phyloP scores from a whole-genome alignment of 192 early-diverging fungal species.

The Irineochytrium annulatum region DNA sequence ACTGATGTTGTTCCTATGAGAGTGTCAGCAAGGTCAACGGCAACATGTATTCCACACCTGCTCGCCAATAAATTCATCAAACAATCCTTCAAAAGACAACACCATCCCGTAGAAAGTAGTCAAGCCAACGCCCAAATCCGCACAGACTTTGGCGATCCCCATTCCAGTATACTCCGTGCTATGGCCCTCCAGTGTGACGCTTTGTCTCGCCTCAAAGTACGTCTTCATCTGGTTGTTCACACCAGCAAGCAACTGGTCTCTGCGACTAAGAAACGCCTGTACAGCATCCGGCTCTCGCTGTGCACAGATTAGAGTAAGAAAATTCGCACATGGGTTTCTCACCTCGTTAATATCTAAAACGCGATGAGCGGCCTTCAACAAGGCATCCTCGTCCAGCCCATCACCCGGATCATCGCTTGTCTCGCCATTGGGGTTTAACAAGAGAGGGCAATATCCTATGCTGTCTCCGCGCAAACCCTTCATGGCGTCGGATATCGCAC shows the following conservation, averaged over 20 bases:
- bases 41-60: slow-evolving; percentile 13
- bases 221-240: slow-evolving; percentile 26
- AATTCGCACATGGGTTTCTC: neutral
- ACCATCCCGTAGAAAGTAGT: slow-evolving; percentile 31
- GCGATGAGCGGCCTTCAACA: slow-evolving; percentile 7
- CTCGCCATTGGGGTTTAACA: slow-evolving; percentile 3
- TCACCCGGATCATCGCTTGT: neutral
- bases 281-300: slow-evolving; percentile 18
- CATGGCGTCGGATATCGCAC: slow-evolving; percentile 1
- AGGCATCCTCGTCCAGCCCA: slow-evolving; percentile 8
- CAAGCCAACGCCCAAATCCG: slow-evolving; percentile 15
- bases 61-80: slow-evolving; percentile 26
- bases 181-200: slow-evolving; percentile 3
- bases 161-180: neutral
- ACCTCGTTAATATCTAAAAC: slow-evolving; percentile 4
- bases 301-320: neutral
- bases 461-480: slow-evolving; percentile 2
- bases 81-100: slow-evolving; percentile 25
- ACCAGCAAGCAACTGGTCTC: slow-evolving; percentile 22
- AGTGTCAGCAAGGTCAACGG: neutral
- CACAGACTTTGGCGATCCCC: neutral
- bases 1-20: slow-evolving; percentile 12
- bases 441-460: slow-evolving; percentile 2
- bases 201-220: slow-evolving; percentile 25
- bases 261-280: slow-evolving; percentile 16